phyloP scores from a whole-genome alignment of 2,329 filamentous ascomycete genomes.

The Raffaelea ambrosiae region DNA sequence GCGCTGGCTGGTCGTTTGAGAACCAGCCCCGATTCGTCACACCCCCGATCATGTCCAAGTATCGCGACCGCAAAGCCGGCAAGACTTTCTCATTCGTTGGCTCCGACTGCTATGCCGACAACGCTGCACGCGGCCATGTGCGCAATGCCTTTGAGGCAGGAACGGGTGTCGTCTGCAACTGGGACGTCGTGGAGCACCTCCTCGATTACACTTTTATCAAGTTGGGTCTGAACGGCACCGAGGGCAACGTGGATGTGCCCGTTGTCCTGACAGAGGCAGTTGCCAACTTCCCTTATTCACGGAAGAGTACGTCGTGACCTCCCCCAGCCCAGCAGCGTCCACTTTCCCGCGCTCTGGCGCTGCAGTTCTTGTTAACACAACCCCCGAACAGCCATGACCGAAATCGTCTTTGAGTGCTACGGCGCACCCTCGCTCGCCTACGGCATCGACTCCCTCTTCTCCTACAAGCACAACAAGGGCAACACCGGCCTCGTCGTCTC shows the following conservation, averaged over 20 bases:
- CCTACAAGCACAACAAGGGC: constrained; percentile 86
- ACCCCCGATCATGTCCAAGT: constrained; percentile 88
- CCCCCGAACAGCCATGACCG: constrained; percentile 68
- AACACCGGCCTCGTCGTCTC: constrained; percentile 81
- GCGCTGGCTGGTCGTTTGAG: constrained; percentile 95
- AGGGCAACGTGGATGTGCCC: constrained; percentile 71
- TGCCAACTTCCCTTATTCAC: constrained; percentile 80
- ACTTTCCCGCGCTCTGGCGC: not conserved
- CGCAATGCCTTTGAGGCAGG: constrained; percentile 86
- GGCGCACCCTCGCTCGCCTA: constrained; percentile 82
- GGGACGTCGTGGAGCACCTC: constrained; percentile 94
- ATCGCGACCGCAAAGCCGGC: constrained; percentile 86
- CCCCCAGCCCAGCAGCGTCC: too few species aligned
- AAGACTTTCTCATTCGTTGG: constrained; percentile 91
- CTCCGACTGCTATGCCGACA: constrained; percentile 88
- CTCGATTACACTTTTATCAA: constrained; percentile 94
- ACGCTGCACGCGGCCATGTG: constrained; percentile 82
- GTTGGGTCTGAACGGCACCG: constrained; percentile 70
- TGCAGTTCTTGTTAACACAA: not conserved
- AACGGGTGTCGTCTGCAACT: constrained; percentile 88
- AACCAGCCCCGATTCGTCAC: constrained; percentile 68
- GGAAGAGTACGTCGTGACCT: constrained; percentile 62
- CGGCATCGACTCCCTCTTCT: constrained; percentile 94
- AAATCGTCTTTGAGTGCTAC: constrained; percentile 96
- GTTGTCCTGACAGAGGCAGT: constrained; percentile 94